Conservation (phyloP, 495 filamentous ascomycete species). For the Chaetomidium leptoderma region DNA sequence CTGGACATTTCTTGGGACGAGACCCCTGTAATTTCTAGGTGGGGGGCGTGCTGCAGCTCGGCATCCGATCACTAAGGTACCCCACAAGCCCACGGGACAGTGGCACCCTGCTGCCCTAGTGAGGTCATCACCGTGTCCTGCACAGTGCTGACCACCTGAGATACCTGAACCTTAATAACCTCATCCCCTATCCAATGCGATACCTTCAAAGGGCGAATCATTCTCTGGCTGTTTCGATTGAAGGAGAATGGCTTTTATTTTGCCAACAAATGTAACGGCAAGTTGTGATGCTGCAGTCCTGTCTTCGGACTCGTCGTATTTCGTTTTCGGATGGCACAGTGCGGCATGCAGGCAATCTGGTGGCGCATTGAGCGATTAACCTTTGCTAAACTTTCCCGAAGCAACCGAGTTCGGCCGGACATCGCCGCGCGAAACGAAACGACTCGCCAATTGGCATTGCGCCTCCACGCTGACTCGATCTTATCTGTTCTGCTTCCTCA, state of each 20-base stretch:
- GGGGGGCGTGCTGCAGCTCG: slow-evolving; percentile 5
- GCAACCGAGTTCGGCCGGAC: background rate
- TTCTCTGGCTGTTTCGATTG: too few relatives aligned
- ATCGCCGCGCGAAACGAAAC: background rate
- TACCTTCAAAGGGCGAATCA: too few relatives aligned
- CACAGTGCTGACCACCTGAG: too few relatives aligned
- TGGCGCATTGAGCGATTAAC: background rate
- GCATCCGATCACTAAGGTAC: slow-evolving; percentile 1
- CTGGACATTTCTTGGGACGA: background rate
- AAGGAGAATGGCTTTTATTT: too few relatives aligned
- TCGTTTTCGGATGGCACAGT: background rate
- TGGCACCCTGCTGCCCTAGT: background rate
- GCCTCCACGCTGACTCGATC: background rate
- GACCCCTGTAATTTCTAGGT: background rate
- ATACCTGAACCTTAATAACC: too few relatives aligned
- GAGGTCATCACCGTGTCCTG: slow-evolving; percentile 15
- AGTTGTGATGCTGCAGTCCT: background rate
- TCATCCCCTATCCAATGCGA: too few relatives aligned
- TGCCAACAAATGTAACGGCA: background rate
- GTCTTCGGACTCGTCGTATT: background rate
- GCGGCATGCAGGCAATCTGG: background rate
- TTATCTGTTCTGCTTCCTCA: background rate
- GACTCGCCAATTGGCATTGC: background rate
- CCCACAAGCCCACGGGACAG: slow-evolving; percentile 13
- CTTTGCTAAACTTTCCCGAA: slow-evolving; percentile 3